phyloP scores from a whole-genome alignment of 352 stramenopile genomes.

The Phytophthora chlamydospora region DNA sequence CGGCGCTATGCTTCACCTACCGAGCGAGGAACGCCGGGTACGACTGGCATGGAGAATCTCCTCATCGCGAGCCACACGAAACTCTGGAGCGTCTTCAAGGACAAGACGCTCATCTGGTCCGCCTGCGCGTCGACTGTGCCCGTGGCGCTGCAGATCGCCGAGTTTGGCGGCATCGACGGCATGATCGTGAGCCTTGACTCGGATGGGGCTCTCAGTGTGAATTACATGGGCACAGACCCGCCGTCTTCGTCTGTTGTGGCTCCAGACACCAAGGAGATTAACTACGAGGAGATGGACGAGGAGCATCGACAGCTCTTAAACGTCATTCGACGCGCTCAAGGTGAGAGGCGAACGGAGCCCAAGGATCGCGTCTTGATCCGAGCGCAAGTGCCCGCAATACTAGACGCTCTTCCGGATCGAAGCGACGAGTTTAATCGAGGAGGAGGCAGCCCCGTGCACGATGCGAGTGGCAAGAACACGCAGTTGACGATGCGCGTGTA shows the following conservation, averaged over 20 bases:
- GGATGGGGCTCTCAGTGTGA: constrained; percentile 75
- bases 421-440: constrained; percentile 48
- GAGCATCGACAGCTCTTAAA: constrained; percentile 89
- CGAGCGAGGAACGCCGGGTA: constrained; percentile 16
- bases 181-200: constrained; percentile 86
- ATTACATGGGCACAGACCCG: constrained; percentile 91
- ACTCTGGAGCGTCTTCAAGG: constrained; percentile 81
- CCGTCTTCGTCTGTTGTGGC: constrained; percentile 75
- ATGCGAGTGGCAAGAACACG: constrained; percentile 27
- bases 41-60: constrained; percentile 64
- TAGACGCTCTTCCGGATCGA: constrained; percentile 62
- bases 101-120: constrained; percentile 83
- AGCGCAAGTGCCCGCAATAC: constrained; percentile 67
- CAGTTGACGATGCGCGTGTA: constrained; percentile 85
- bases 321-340: constrained; percentile 82
- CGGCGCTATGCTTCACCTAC: constrained; percentile 27
- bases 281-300: constrained; percentile 93
- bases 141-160: constrained; percentile 65
- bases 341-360: constrained; percentile 64
- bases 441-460: constrained; percentile 12
- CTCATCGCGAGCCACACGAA: constrained; percentile 78
- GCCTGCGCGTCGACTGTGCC: constrained; percentile 61
- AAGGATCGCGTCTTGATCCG: constrained; percentile 82
- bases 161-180: constrained; percentile 75
- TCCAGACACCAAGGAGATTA: constrained; percentile 81